phyloP scores from a whole-genome alignment of 75 land plant species.

The Ceratopteris richardii region DNA sequence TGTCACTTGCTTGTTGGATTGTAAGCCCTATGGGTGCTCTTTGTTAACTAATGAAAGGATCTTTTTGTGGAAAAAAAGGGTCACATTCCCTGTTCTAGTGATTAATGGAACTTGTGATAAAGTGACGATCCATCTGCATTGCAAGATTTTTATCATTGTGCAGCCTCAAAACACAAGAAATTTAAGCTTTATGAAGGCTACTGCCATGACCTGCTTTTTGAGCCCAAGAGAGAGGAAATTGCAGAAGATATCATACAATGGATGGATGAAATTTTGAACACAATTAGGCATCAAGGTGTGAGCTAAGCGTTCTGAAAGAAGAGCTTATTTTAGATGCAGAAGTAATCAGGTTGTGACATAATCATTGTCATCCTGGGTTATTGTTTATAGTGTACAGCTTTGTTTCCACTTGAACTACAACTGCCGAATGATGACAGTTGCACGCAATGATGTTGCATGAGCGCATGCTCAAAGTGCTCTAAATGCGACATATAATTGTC shows the following conservation, averaged over 20 bases:
- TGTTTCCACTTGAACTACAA: too few species aligned
- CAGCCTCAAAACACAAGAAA: slow-evolving; percentile 54
- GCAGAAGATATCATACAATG: slow-evolving; percentile 65
- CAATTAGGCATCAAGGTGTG: too few species aligned
- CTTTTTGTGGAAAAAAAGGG: too few species aligned
- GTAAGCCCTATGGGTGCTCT: slow-evolving; percentile 85
- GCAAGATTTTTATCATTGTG: slow-evolving; percentile 52
- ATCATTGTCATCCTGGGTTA: too few species aligned
- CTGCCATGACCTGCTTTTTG: slow-evolving; percentile 81
- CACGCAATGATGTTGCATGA: too few species aligned
- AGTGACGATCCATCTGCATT: slow-evolving; percentile 84
- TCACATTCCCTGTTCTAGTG: slow-evolving; percentile 74
- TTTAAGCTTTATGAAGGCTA: slow-evolving; percentile 80
- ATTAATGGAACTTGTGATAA: slow-evolving; percentile 86
- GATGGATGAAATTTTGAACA: slow-evolving; percentile 56
- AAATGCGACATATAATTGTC: too few species aligned
- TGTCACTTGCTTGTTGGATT: slow-evolving; percentile 82
- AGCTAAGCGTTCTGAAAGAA: too few species aligned
- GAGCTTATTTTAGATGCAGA: too few species aligned
- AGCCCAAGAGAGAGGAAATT: slow-evolving; percentile 71
- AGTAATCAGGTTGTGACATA: too few species aligned
- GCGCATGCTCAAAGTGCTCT: too few species aligned
- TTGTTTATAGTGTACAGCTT: too few species aligned
- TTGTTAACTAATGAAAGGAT: slow-evolving; percentile 78
- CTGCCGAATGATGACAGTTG: too few species aligned